These are phyloP conservation scores for Penicillium pulvis DNA, from an alignment of 495 filamentous ascomycete genomes.

Conservation along the genomic window DNA sequence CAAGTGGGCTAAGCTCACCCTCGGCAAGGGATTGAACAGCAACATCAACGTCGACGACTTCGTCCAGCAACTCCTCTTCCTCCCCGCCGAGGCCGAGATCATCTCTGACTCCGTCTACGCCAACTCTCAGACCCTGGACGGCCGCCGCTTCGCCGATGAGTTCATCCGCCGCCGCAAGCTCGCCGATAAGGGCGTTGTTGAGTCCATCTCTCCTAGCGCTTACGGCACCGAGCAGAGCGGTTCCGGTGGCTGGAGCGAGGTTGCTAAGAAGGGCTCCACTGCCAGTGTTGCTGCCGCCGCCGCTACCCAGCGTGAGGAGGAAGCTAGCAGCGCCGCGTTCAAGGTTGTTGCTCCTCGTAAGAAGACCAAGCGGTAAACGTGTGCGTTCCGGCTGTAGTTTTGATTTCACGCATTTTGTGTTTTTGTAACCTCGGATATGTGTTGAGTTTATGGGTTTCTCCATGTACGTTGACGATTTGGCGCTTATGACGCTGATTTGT, in stretches of 20 bases:
- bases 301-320: conserved; percentile 52
- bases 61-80: conserved; percentile 67
- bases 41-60: conserved; percentile 79
- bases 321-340: conserved; percentile 64
- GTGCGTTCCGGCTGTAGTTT: conserved; percentile 8
- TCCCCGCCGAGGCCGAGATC: conserved; percentile 75
- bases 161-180: conserved; percentile 90
- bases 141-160: conserved; percentile 90
- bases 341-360: conserved; percentile 91
- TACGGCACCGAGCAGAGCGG: conserved; percentile 44
- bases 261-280: conserved; percentile 81
- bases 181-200: conserved; percentile 83
- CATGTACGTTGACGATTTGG: neutral
- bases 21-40: conserved; percentile 62
- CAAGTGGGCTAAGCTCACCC: conserved; percentile 81
- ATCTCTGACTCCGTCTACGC: conserved; percentile 89
- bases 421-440: neutral
- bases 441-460: neutral
- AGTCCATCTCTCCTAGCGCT: conserved; percentile 47
- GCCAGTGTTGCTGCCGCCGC: conserved; percentile 20
- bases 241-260: conserved; percentile 89
- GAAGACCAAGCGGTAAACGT: conserved; percentile 75
- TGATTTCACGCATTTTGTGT: neutral
- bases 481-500: neutral
- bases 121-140: conserved; percentile 82